Evolutionary conservation across 2,329 filamentous ascomycete genomes (phyloP), one percentile per base, ranked within the genome.

Genomic region (Claviceps purpurea): DNA sequence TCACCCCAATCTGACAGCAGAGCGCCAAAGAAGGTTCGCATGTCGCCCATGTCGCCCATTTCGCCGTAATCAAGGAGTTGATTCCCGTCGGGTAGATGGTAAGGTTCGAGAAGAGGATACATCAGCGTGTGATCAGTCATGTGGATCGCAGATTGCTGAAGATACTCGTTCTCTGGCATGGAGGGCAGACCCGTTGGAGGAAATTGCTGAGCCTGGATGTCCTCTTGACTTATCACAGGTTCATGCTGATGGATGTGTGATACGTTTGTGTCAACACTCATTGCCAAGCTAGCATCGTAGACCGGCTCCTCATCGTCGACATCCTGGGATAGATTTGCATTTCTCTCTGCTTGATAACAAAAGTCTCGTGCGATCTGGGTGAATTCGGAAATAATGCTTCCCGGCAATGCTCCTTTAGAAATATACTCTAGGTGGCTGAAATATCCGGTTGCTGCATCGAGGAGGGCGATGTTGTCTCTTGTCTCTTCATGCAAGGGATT

Each of bases 401-500:
- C 55, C 3, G 54, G 54, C 16, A 60, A 38, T 1, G 55, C 47
- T 2, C 54, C 55, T 24, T 49, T 40, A 11, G 56, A 57, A 1
- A 50, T 56, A 13, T 49, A 46, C 8, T 57, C 54, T 0, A 57
- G 1, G 4, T 52, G 42, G 40, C 55, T 56, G 20, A 58, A 58
- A 51, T 59, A 52, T 13, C 58, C 55, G 3, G 53, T 48, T 2
- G 47, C 52, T 1, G 50, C 46, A 24, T 59, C 58, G 18, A 60
- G 52, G 2, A 56, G 50, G 2, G 49, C 39, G 1, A 60, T 52
- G 45, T 58, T 57, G 10, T 42, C 41, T 18, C 48, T 34, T n/a
- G 56, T 56, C 18, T 58, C 58, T 11, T 45, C 44, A n/a, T 58
- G 58, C 6, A 34, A 20, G 2, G 58, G 58, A 50, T 59, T 58